Evolutionary conservation across 1,284 basidiomycete species (phyloP).

Genomic region (Megacollybia platyphylla): DNA sequence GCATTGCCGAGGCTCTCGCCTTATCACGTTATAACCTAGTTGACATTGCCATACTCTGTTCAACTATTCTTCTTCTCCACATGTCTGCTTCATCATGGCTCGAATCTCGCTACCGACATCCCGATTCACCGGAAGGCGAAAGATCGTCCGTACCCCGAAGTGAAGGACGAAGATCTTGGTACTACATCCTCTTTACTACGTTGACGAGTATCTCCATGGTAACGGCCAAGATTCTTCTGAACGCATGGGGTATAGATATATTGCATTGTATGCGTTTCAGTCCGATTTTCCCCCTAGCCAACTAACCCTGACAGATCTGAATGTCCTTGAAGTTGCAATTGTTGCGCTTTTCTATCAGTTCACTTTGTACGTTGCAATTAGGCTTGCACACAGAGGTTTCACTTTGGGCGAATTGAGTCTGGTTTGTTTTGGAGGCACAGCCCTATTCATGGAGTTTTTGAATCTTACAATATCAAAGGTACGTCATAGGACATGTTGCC

Average conservation of each 20-base stretch:
- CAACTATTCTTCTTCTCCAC: conserved; percentile 68
- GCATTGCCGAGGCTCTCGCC: conserved; percentile 50
- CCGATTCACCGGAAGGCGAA: conserved; percentile 44
- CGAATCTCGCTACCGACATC: conserved; percentile 39
- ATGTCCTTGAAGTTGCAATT: conserved; percentile 65
- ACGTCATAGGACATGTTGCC: conserved; percentile 4
- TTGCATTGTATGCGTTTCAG: conserved; percentile 35
- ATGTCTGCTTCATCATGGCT: conserved; percentile 63
- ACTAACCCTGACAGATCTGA: conserved; percentile 44
- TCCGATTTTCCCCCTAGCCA: not conserved
- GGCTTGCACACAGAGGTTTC: conserved; percentile 86
- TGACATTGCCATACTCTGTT: conserved; percentile 69
- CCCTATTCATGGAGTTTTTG: conserved; percentile 76
- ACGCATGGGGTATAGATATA: conserved; percentile 29
- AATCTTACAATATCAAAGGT: conserved; percentile 76
- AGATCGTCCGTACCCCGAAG: conserved; percentile 65
- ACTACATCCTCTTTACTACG: conserved; percentile 51
- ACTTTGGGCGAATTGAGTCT: conserved; percentile 90
- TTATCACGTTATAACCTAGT: conserved; percentile 66
- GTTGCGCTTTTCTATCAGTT: conserved; percentile 84
- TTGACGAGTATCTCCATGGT: conserved; percentile 35
- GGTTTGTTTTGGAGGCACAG: conserved; percentile 80
- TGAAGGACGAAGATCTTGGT: conserved; percentile 45
- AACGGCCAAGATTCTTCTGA: conserved; percentile 32
- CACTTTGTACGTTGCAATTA: conserved; percentile 79